Base-by-base conservation (phyloP, 1,139 yeast species). In the Diutina sp. region DNA sequence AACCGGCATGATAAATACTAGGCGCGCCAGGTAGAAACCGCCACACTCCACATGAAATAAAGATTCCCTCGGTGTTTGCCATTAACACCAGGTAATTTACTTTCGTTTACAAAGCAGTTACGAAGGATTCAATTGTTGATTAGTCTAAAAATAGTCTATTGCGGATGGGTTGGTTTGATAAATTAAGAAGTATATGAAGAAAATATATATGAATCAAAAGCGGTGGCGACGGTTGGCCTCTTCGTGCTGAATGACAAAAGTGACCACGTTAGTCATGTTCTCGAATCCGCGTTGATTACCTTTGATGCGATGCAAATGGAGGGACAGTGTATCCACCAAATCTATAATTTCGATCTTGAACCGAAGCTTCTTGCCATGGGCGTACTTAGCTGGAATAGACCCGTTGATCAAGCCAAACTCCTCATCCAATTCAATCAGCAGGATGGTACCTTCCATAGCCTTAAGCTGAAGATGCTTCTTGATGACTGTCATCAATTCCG, bases 281-380 rank as follows among this genome's bases (percentile, higher is more conserved):
- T 69, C 73, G 67, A 85, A 83, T 21, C 87, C 82, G 67, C 79
- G 83, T n/a, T 76, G 72, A n/a, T 87, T 81, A n/a, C 93, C 93
- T 61, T 80, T 82, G 48, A 77, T 70, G 67, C 82, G 83, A 53
- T 74, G 75, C 60, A 85, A 75, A 58, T 77, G 78, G 56, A 85
- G 71, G 47, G 78, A 76, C 53, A 87, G 80, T 11, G 74, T 61
- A 56, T 68, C 68, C 50, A 70, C 69, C 59, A 72, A 67, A 58
- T 71, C 77, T 54, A 76, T 69, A 28, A 79, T 71, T 57, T 70
- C 76, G 52, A 80, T 77, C 61, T 71, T 73, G 63, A 80, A 80
- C 60, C 70, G 73, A 61, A 80, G 68, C 59, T 77, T 78, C 57
- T 79, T 69, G 6, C 82, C 82, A 57, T 72, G 67, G 1, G 82